Conservation (phyloP, 352 stramenopile genomes). For the Globisporangium sylvaticum region DNA sequence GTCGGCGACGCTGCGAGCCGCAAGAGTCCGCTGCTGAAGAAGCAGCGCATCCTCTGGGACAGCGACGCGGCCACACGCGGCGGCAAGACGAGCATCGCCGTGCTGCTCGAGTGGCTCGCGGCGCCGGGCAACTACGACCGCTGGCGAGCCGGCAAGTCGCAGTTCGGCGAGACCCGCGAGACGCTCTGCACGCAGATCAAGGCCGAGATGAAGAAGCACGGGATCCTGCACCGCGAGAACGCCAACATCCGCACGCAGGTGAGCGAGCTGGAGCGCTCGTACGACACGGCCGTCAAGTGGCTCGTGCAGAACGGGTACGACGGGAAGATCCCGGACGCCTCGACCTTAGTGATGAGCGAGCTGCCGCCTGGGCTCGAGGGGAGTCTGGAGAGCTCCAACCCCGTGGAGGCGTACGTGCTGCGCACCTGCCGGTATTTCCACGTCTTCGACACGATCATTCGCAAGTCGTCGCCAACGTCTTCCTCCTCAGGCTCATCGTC, state of each 20-base stretch:
- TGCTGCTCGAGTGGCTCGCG: constrained; percentile 68
- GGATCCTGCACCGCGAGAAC: constrained; percentile 68
- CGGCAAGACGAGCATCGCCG: constrained; percentile 68
- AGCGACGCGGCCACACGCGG: constrained; percentile 56
- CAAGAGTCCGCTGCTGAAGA: constrained; percentile 15
- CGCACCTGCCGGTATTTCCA: constrained; percentile 71
- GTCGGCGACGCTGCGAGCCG: neutral
- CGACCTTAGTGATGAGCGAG: constrained; percentile 13
- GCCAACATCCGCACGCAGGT: constrained; percentile 82
- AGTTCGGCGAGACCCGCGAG: constrained; percentile 67
- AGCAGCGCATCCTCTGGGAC: constrained; percentile 77
- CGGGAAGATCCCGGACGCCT: constrained; percentile 18
- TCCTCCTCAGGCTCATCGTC: constrained; percentile 9
- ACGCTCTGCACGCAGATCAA: constrained; percentile 74
- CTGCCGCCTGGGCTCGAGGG: neutral
- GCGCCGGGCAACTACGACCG: constrained; percentile 59
- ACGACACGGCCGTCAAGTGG: constrained; percentile 50
- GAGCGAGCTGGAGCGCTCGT: constrained; percentile 67
- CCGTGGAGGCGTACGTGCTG: constrained; percentile 48
- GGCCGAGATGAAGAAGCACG: constrained; percentile 47
- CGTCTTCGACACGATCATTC: constrained; percentile 56
- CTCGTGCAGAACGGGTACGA: constrained; percentile 43
- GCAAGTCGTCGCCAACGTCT: constrained; percentile 15
- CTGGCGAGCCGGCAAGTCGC: constrained; percentile 61
- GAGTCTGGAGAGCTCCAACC: constrained; percentile 13